Percentiles rank a stretch among this genome's conserved stretches.
These are phyloP conservation scores for Crithidia expoeki DNA, from an alignment of 208 protist species.

Conservation along the genomic window DNA sequence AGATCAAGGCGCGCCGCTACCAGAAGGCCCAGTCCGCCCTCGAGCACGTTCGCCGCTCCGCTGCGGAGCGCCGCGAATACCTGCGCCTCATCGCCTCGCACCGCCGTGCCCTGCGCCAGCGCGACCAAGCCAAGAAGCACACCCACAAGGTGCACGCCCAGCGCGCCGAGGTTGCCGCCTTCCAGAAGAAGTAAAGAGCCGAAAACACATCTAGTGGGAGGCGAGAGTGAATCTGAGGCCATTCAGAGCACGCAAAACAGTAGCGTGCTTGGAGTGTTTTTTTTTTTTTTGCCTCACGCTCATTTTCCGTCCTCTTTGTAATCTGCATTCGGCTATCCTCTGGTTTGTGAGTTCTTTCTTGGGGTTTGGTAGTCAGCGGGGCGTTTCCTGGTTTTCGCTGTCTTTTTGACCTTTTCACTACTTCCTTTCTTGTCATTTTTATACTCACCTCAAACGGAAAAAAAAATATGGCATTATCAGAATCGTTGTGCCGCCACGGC, in stretches of 20 bases:
- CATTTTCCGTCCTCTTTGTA: no score
- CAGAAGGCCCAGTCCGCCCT: constrained; percentile 79
- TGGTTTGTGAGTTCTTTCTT: neutral
- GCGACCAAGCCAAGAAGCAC: constrained; percentile 66
- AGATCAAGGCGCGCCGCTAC: constrained; percentile 77
- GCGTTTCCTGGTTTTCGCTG: constrained; percentile 4
- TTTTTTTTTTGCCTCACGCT: constrained; percentile 15
- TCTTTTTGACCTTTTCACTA: neutral
- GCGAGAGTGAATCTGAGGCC: no score
- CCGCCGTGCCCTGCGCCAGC: constrained; percentile 79
- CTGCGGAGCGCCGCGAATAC: constrained; percentile 70
- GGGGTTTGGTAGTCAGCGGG: constrained; percentile 3
- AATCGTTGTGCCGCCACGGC: no score
- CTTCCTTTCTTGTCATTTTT: constrained; percentile 21
- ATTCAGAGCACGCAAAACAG: no score
- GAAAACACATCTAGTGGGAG: no score
- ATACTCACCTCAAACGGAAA: neutral
- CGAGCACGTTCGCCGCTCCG: constrained; percentile 69
- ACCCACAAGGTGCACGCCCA: constrained; percentile 64
- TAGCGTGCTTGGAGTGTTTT: no score
- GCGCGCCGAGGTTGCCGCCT: constrained; percentile 69
- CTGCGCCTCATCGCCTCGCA: constrained; percentile 47
- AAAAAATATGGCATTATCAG: neutral
- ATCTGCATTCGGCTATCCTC: constrained; percentile 5
- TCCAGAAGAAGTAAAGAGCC: constrained; percentile 83